Conservation (phyloP, 2,329 filamentous ascomycete genomes). For the Fusarium subglutinans region DNA sequence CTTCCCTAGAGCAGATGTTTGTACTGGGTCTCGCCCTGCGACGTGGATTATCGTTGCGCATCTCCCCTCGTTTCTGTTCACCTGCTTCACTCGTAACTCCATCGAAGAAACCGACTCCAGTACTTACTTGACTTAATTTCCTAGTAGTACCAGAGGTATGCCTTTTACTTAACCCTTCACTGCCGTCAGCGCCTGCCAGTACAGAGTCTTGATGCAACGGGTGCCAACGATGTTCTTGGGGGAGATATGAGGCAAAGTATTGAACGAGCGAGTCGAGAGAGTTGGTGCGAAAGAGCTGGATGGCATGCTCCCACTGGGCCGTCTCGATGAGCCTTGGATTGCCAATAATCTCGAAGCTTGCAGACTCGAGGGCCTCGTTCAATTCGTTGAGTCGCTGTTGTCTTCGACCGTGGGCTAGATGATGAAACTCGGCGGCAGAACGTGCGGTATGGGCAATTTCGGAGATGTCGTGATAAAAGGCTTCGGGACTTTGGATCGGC, state of each 20-base stretch:
- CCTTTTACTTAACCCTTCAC: accelerated
- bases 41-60: not conserved
- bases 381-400: slow-evolving; percentile 61
- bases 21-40: not conserved
- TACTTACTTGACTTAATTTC: not conserved
- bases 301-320: slow-evolving; percentile 62
- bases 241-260: slow-evolving; percentile 53
- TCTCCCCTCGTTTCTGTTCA: not conserved
- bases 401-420: slow-evolving; percentile 59
- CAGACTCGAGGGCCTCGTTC: slow-evolving; percentile 61
- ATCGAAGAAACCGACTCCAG: too few relatives aligned
- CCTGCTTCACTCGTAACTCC: accelerated
- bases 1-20: not conserved
- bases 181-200: too few relatives aligned
- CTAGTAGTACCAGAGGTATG: not conserved
- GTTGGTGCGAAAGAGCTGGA: slow-evolving; percentile 65
- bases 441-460: slow-evolving; percentile 61
- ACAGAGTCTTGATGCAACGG: not conserved
- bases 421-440: slow-evolving; percentile 60
- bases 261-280: slow-evolving; percentile 66
- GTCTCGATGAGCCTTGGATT: slow-evolving; percentile 64
- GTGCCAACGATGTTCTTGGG: not conserved
- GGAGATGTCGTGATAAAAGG: slow-evolving; percentile 66
- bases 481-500: slow-evolving; percentile 63
- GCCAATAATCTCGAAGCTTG: slow-evolving; percentile 64